Base-by-base conservation (phyloP, 805 yeast genomes). In the Yamadazyma ubonensis region DNA sequence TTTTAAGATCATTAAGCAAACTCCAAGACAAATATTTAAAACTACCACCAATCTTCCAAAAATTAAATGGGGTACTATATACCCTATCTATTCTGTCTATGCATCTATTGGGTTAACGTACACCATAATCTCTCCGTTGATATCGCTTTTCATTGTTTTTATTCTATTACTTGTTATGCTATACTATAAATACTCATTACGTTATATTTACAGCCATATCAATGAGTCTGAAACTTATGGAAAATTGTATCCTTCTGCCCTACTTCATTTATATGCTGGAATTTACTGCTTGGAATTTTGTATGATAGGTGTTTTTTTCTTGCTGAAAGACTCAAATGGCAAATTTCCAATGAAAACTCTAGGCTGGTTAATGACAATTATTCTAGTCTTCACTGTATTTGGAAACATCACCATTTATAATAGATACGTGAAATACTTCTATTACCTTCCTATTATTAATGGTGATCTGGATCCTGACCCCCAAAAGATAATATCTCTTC, bases 21-120 rank as follows among this genome's bases (percentile, higher is more conserved):
- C 95, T 0, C 91, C 95, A 0, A 70, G 93, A 37, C 70, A 71
- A 46, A 70, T 69, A 40, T 73, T 75, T 36, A 42, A 58, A 5
- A 62, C 82, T 36, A 44, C 74, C 17, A 70, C 73, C 5, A 58
- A 52, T 1, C 60, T 78, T 7, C 68, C 76, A 2, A 51, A 53
- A n/a, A 66, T 79, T 15, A 67, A 73, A 43, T 88, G 95, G 95
- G 96, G 96, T 0, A 71, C 88, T 0, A 59, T 77, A 0, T 90
- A 83, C 54, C 87, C 97, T 0, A 73, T 81, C 0, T 82, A 82
- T 46, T 79, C 96, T 0, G 83, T 86, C 2, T 70, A 86, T 51
- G 90, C 83, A 0, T 79, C 87, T 5, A 86, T 89, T 43, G 88
- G 91, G 0, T 61, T 89, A 25, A 81, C 86, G 1, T 89, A 87